Evolutionary conservation across 345 rosid species (phyloP).

Genomic region (Zanthoxylum bungeanum): DNA sequence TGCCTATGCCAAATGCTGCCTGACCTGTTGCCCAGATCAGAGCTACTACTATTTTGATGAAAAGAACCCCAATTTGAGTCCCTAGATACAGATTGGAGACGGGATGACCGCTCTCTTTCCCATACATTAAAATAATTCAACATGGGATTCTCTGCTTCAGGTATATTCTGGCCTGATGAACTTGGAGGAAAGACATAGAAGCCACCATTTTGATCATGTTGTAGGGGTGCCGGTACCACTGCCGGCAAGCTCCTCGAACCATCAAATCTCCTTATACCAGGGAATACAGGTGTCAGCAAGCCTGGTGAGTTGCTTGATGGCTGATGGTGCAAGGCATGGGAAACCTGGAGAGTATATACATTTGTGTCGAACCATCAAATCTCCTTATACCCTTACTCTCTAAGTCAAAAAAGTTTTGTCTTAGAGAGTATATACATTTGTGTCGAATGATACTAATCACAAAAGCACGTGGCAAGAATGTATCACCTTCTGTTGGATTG

Average conservation of each 20-base stretch:
- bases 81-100: conserved; percentile 15
- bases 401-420: no score
- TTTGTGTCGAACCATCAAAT: no score
- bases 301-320: conserved; percentile 39
- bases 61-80: conserved; percentile 34
- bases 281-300: conserved; percentile 31
- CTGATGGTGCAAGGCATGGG: conserved; percentile 45
- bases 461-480: no score
- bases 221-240: conserved; percentile 26
- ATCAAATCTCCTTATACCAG: conserved; percentile 43
- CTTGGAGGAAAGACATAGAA: conserved; percentile 47
- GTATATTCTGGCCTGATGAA: conserved; percentile 38
- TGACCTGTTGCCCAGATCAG: conserved; percentile 29
- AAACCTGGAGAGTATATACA: no score
- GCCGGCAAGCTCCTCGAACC: conserved; percentile 34
- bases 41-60: conserved; percentile 21
- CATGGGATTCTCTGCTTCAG: conserved; percentile 31
- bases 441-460: no score
- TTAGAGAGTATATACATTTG: no score
- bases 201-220: conserved; percentile 42
- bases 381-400: no score
- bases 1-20: conserved; percentile 32
- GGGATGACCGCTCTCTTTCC: conserved; percentile 34
- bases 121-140: conserved; percentile 24
- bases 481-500: no score